These are phyloP conservation scores for Zarea fungicola DNA, from an alignment of 2,329 filamentous ascomycete species.

Conservation along the genomic window DNA sequence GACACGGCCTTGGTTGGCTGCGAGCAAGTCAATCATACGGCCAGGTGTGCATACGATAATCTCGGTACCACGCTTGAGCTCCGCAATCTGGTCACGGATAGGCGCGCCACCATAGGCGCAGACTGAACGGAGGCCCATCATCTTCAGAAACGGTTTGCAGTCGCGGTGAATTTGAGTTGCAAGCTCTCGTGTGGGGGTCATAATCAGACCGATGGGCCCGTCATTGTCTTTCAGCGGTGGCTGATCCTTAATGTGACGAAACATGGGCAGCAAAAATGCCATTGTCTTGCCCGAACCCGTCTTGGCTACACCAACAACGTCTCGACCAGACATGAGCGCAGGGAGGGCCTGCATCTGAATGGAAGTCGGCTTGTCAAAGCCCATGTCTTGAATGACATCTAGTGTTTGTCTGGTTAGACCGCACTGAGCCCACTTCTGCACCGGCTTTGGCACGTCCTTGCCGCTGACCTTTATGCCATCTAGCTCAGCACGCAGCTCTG, in stretches of 20 bases:
- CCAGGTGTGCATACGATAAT: constrained; percentile 94
- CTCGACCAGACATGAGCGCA: constrained; percentile 89
- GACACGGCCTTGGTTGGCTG: constrained; percentile 89
- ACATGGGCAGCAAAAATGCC: constrained; percentile 93
- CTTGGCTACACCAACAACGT: constrained; percentile 94
- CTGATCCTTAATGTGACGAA: constrained; percentile 95
- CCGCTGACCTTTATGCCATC: constrained; percentile 94
- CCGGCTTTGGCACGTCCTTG: constrained; percentile 83
- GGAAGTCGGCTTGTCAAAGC: constrained; percentile 83
- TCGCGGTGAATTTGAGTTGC: constrained; percentile 92
- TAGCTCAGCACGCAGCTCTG: constrained; percentile 75
- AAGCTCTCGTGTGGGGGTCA: constrained; percentile 91
- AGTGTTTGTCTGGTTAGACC: constrained; percentile 82
- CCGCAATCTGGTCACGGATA: constrained; percentile 95
- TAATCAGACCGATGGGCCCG: constrained; percentile 80
- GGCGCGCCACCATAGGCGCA: constrained; percentile 93
- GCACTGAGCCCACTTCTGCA: constrained; percentile 95
- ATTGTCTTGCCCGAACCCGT: constrained; percentile 97
- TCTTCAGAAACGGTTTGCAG: constrained; percentile 89
- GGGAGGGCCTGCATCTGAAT: constrained; percentile 96
- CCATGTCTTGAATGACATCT: constrained; percentile 74
- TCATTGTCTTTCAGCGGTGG: constrained; percentile 74
- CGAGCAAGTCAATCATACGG: constrained; percentile 89
- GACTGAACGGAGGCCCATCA: constrained; percentile 76
- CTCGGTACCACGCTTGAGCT: constrained; percentile 90